phyloP scores from a whole-genome alignment of 805 yeast genomes.

The Ogataea dorogensis region DNA sequence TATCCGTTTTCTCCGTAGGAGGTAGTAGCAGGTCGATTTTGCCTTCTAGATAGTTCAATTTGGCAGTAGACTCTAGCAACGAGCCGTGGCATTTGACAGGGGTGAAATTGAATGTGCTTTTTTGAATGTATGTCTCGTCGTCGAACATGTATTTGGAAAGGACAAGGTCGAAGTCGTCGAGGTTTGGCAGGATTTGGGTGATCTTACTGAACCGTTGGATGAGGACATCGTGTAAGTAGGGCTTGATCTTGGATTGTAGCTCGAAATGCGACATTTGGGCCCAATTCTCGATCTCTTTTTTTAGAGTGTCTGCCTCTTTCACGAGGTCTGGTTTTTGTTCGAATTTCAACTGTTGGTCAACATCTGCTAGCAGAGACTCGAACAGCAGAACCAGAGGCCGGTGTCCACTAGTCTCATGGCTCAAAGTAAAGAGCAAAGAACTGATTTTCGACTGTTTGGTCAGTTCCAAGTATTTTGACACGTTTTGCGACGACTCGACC shows the following conservation, averaged over 20 bases:
- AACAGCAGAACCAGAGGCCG: constrained; percentile 27
- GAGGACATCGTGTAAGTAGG: constrained; percentile 29
- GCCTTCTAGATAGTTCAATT: constrained; percentile 32
- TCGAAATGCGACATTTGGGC: constrained; percentile 36
- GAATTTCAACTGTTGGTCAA: constrained; percentile 17
- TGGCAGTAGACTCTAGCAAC: constrained; percentile 25
- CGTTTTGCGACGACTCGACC: constrained; percentile 26
- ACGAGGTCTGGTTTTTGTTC: constrained; percentile 12
- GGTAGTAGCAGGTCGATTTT: constrained; percentile 30
- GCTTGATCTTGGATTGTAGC: constrained; percentile 33
- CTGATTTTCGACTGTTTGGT: constrained; percentile 29
- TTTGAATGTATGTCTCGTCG: constrained; percentile 23
- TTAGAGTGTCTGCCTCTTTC: constrained; percentile 13
- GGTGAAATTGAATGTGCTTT: constrained; percentile 24
- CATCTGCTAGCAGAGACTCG: constrained; percentile 27
- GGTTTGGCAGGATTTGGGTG: constrained; percentile 30
- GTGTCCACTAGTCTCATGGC: constrained; percentile 32
- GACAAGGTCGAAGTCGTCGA: constrained; percentile 34
- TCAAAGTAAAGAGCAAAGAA: constrained; percentile 28
- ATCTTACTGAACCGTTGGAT: constrained; percentile 30
- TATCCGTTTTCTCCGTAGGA: constrained; percentile 4
- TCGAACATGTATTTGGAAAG: constrained; percentile 31
- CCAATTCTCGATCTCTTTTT: constrained; percentile 31
- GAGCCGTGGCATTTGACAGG: constrained; percentile 33
- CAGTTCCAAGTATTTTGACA: constrained; percentile 28